A percentile compares a stretch with the other conserved stretches of the same genome.
Conservation (phyloP, 805 yeast genomes). For the Zygosaccharomyces kombuchaensis region DNA sequence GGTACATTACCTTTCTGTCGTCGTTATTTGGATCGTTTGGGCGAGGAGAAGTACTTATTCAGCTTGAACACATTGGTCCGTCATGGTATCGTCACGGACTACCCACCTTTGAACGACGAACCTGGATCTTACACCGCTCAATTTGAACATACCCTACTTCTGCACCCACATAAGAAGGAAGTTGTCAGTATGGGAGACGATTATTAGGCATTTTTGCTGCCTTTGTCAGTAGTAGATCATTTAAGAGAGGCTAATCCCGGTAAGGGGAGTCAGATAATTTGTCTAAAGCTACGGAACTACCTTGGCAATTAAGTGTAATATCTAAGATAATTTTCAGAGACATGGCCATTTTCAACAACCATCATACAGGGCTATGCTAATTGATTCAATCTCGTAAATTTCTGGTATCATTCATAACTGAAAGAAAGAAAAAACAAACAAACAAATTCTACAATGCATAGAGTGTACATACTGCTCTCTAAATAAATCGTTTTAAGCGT, state of each 20-base stretch:
- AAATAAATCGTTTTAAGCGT: too few species aligned
- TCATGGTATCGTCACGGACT: constrained; percentile 84
- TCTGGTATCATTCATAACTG: too few species aligned
- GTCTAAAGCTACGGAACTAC: too few species aligned
- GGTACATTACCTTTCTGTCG: constrained; percentile 97
- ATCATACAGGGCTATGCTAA: too few species aligned
- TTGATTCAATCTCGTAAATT: too few species aligned
- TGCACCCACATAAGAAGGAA: constrained; percentile 90
- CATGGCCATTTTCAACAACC: too few species aligned
- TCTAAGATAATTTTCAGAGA: too few species aligned
- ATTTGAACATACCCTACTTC: constrained; percentile 86
- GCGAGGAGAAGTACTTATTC: constrained; percentile 85
- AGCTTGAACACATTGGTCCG: constrained; percentile 83
- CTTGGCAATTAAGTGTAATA: too few species aligned
- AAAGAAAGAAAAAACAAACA: too few species aligned
- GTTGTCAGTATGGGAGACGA: constrained; percentile 95
- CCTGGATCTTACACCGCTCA: constrained; percentile 93
- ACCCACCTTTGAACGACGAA: constrained; percentile 85
- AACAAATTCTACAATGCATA: too few species aligned
- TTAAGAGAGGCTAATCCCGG: neutral
- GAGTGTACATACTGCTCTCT: too few species aligned
- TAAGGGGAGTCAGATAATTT: too few species aligned
- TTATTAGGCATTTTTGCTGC: constrained; percentile 41
- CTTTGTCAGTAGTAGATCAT: neutral
- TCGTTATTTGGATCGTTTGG: constrained; percentile 84